Conservation (phyloP, 495 filamentous ascomycete species). For the Sordaria brevicollis region DNA sequence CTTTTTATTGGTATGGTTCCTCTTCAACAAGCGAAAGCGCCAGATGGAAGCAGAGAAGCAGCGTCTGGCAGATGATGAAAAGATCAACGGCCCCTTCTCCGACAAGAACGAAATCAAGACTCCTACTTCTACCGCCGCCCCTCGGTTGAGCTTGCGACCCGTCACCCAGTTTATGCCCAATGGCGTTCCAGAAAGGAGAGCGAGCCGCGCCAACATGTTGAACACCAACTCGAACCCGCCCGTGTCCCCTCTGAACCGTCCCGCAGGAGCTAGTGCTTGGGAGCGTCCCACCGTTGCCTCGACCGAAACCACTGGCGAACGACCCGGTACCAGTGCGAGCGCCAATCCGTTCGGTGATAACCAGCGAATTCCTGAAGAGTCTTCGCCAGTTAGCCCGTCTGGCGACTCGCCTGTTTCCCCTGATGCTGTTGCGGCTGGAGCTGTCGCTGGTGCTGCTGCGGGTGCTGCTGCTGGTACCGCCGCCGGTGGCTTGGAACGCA, state of each 20-base stretch:
- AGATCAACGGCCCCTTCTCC: conserved; percentile 35
- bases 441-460: conserved; percentile 24
- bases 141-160: conserved; percentile 75
- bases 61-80: conserved; percentile 49
- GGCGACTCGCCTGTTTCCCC: conserved; percentile 19
- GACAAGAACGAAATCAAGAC: conserved; percentile 27
- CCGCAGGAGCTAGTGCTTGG: conserved; percentile 29
- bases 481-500: conserved; percentile 26
- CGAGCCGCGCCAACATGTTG: conserved; percentile 38
- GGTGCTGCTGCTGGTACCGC: conserved; percentile 20
- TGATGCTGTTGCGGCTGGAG: conserved; percentile 28
- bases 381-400: conserved; percentile 12
- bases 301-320: conserved; percentile 18
- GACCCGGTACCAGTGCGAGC: conserved; percentile 34
- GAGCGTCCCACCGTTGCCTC: conserved; percentile 21
- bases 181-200: conserved; percentile 33
- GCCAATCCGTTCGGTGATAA: conserved; percentile 42
- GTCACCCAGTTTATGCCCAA: conserved; percentile 80
- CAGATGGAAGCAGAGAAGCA: conserved; percentile 31
- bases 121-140: conserved; percentile 36
- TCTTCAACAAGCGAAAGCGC: conserved; percentile 54
- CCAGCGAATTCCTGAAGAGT: conserved; percentile 24
- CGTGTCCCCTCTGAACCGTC: conserved; percentile 14
- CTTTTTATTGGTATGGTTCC: conserved; percentile 52
- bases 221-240: conserved; percentile 31